These are phyloP conservation scores for Antitrichia curtipendula DNA, from an alignment of 225 moss, liverwort and hornwort species.

Conservation along the genomic window DNA sequence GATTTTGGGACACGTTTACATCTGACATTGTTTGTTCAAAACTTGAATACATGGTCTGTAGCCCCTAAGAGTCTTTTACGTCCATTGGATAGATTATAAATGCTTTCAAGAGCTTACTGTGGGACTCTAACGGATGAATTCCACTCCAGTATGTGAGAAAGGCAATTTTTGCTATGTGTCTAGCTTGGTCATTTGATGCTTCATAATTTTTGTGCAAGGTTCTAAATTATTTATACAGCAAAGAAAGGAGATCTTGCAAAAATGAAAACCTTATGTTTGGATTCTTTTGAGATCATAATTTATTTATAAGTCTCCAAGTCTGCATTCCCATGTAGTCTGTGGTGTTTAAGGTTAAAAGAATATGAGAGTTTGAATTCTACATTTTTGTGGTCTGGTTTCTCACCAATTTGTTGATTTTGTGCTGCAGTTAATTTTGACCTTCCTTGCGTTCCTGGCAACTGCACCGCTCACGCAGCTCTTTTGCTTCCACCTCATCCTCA, in stretches of 20 bases:
- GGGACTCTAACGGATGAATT: background rate
- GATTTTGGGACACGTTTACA: background rate
- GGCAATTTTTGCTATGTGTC: background rate
- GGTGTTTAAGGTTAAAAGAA: background rate
- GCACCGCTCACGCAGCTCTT: slow-evolving; percentile 81
- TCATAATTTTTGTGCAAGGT: background rate
- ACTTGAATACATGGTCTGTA: background rate
- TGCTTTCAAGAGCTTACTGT: background rate
- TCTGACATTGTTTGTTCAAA: background rate
- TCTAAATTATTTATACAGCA: background rate
- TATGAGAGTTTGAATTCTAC: background rate
- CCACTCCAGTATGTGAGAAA: background rate
- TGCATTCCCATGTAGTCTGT: background rate
- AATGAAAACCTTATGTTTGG: background rate
- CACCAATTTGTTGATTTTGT: background rate
- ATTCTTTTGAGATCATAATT: background rate
- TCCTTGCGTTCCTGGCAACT: slow-evolving; percentile 70
- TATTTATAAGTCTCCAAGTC: background rate
- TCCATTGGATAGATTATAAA: background rate
- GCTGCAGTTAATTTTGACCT: slow-evolving; percentile 48
- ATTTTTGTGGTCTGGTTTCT: background rate
- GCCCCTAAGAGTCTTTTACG: background rate
- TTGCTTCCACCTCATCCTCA: slow-evolving; percentile 82
- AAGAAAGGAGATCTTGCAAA: background rate
- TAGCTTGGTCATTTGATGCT: background rate